Base-by-base conservation (phyloP, 352 stramenopile species). In the Globisporangium iwayamae region DNA sequence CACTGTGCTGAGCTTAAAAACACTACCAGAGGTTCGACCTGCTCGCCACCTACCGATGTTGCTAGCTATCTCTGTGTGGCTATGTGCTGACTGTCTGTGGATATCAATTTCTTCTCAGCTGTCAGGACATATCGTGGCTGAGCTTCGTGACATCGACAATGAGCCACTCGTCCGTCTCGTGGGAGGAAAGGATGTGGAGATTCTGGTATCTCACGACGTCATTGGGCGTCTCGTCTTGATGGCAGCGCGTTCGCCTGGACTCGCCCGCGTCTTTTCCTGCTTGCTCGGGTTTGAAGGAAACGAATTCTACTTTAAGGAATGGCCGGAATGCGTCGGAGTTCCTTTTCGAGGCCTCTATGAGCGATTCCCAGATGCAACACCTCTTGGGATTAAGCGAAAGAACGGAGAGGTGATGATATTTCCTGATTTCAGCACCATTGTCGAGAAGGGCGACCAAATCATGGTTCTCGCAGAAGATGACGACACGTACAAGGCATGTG, bases 271-370 rank as follows among this genome's bases (percentile, higher is more conserved):
- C 2, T 92, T 85, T 58, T 77, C 80, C 2, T 70, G 70, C 34
- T 57, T 92, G n/a, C 76, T 97, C 7, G 90, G 87, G 1, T 96
- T 97, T 60, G 86, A 94, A 53, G 87, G 88, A 36, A 89, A 87
- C 58, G 90, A 97, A 51, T 96, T 96, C 47, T 97, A 97, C 72
- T 85, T 95, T 56, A 90, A 93, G 60, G 79, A 79, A 28, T 96
- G 87, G 85, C 86, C 90, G 0, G 83, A 92, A 50, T 93, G 91
- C 43, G 66, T 75, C 18, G 87, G 85, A 13, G 66, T 88, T 20
- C 67, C 70, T 6, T 97, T 96, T 67, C 56, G 72, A 28, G 75
- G 76, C 1, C 77, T 94, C 16, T 74, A 72, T 2, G 85, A 89
- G 57, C 75, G 79, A 4, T 97, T 97, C 52, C 82, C 86, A 3